Evolutionary conservation across 2,329 filamentous ascomycete species (phyloP).

Genomic region (Penicillium concentricum): DNA sequence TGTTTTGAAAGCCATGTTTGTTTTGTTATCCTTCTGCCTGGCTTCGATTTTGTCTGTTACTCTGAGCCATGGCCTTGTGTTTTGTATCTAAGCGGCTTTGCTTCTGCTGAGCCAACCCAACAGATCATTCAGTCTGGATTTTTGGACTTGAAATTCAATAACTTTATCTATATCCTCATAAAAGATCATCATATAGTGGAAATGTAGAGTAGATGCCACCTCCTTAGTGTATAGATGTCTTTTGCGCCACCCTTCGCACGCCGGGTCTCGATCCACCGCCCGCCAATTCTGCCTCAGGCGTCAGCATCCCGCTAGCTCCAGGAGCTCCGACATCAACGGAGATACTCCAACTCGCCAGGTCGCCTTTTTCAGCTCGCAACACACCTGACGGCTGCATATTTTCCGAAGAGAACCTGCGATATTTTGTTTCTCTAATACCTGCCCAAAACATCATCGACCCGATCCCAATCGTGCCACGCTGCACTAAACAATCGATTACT

Average conservation of each 20-base stretch:
- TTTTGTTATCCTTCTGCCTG: slow-evolving; percentile 6
- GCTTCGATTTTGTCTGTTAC: slow-evolving; percentile 11
- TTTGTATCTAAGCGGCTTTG: slow-evolving; percentile 19
- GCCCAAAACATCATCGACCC: not conserved
- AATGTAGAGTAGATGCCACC: not conserved
- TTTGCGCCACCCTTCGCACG: not conserved
- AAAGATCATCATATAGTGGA: not conserved
- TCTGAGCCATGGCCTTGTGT: slow-evolving; percentile 12
- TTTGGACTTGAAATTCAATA: not conserved
- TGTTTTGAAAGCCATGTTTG: slow-evolving; percentile 3
- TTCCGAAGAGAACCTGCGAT: not conserved
- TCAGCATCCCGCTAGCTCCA: slow-evolving; percentile 20
- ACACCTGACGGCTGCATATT: not conserved
- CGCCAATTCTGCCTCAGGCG: slow-evolving; percentile 23
- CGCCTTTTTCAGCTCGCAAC: not conserved
- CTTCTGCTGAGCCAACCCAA: slow-evolving; percentile 13
- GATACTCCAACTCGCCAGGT: slow-evolving; percentile 13
- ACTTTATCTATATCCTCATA: not conserved
- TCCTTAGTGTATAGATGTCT: not conserved
- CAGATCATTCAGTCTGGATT: slow-evolving; percentile 3
- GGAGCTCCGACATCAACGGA: slow-evolving; percentile 26
- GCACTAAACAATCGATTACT: not conserved
- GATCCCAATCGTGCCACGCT: not conserved
- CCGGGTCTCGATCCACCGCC: slow-evolving; percentile 7
- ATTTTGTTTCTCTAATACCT: not conserved